These are phyloP conservation scores for Cardamine occulta DNA, from an alignment of 345 rosid species.

Conservation along the genomic window DNA sequence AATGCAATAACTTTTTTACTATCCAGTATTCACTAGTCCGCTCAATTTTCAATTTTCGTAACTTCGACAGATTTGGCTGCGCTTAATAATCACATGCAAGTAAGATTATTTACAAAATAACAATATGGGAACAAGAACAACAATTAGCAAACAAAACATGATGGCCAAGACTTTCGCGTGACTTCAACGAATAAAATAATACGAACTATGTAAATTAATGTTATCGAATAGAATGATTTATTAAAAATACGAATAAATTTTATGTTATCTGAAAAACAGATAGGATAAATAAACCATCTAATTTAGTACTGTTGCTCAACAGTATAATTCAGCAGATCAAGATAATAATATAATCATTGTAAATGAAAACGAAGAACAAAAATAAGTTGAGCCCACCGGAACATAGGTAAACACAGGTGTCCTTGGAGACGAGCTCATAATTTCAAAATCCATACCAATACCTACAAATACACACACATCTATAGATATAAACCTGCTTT, in stretches of 20 bases:
- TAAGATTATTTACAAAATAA: neutral
- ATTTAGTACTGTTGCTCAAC: neutral
- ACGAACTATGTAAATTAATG: too few species aligned
- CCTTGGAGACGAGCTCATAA: conserved; percentile 11
- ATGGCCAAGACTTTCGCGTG: neutral
- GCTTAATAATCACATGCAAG: neutral
- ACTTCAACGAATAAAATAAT: neutral
- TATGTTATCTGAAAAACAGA: neutral
- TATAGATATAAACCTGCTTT: neutral
- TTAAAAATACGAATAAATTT: neutral
- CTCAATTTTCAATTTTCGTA: neutral
- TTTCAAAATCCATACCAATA: conserved; percentile 8
- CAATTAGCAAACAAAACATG: neutral
- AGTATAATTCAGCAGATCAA: neutral
- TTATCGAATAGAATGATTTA: neutral
- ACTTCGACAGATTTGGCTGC: neutral
- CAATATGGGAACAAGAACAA: neutral
- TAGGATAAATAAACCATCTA: neutral
- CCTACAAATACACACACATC: neutral
- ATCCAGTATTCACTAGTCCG: neutral
- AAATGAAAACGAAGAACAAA: neutral
- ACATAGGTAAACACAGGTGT: conserved; percentile 20
- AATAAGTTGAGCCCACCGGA: neutral
- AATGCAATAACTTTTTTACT: neutral
- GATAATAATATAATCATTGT: neutral